Base-by-base conservation (phyloP, 2,329 filamentous ascomycete species). In the Phaeosphaeriaceae sp. region DNA sequence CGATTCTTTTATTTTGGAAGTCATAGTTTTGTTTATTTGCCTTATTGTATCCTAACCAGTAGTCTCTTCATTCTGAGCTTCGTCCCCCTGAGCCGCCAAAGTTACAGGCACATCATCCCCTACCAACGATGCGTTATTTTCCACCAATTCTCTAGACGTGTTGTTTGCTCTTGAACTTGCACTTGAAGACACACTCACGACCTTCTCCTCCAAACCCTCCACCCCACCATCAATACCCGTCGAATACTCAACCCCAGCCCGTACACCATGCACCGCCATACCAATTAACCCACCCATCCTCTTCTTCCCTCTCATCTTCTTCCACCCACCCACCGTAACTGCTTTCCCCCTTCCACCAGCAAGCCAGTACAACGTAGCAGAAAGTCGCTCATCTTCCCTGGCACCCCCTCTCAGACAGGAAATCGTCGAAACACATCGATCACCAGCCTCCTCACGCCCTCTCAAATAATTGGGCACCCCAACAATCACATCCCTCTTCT, bases 201-300 rank as follows among this genome's bases (percentile, higher is more conserved):
- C 16, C 13, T 34, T 34, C 6, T 6, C 9, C 26, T 29, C 38
- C 17, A 4, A 16, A 18, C 12, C 6, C 7, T 16, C 20, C 15
- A 34, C 21, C 13, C 37, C 26, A n/a, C 15, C 8, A 38, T 30
- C 28, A 12, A n/a, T n/a, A n/a, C 4, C 29, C 18, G 8, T 30
- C 36, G 42, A 42, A 48, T 59, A 60, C 16, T 17, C 28, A n/a
- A 20, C 48, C 13, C 60, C 58, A 17, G 51, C 55, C 17, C 39
- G 54, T 3, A 12, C 2, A 4, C 67, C 66, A 51, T 55, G 61
- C 5, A 69, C 29, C 2, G 55, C 58, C 53, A 64, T 60, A 3
- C 66, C 64, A 2, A 65, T 17, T 23, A 68, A 28, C 2, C 65
- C 63, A 6, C 61, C 60, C 50, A 62, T 62, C 6, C 64, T 56